A percentile compares a stretch with the other conserved stretches of the same genome.
These are phyloP conservation scores for Elsinoe fawcettii DNA, from an alignment of 2,329 filamentous ascomycete genomes.

Conservation along the genomic window DNA sequence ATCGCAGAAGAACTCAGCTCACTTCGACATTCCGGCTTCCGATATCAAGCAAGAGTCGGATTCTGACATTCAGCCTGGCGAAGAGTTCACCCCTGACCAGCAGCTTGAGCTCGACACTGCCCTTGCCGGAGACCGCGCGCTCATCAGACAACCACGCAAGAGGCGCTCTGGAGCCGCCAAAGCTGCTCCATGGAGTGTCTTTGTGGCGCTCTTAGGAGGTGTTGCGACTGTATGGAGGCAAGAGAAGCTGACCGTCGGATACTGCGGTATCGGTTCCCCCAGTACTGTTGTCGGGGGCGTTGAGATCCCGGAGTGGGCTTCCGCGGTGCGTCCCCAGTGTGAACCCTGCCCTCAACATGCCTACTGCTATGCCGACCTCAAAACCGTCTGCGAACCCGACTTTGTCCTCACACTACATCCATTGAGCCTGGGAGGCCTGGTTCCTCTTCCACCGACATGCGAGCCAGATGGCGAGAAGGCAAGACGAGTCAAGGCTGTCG, in stretches of 20 bases:
- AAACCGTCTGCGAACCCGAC: conserved; percentile 73
- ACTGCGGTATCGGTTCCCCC: conserved; percentile 72
- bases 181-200: conserved; percentile 62
- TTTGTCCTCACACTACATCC: conserved; percentile 83
- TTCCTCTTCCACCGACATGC: conserved; percentile 84
- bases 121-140: conserved; percentile 36
- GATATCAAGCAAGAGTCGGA: conserved; percentile 25
- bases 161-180: conserved; percentile 39
- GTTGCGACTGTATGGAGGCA: conserved; percentile 82
- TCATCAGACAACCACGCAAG: conserved; percentile 13
- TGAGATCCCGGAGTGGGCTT: conserved; percentile 64
- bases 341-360: conserved; percentile 87
- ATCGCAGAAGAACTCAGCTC: conserved; percentile 41
- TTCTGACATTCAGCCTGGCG: conserved; percentile 55
- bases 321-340: conserved; percentile 67
- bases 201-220: conserved; percentile 60
- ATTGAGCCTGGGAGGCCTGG: conserved; percentile 66
- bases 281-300: conserved; percentile 52
- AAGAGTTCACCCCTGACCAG: conserved; percentile 92
- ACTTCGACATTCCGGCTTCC: conserved; percentile 50
- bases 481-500: conserved; percentile 75
- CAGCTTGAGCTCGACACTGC: conserved; percentile 72
- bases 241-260: conserved; percentile 93
- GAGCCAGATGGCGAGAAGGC: conserved; percentile 93
- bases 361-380: conserved; percentile 72